Conservation (phyloP, 169 alveolate species). For the Cyclospora cayetanensis region DNA sequence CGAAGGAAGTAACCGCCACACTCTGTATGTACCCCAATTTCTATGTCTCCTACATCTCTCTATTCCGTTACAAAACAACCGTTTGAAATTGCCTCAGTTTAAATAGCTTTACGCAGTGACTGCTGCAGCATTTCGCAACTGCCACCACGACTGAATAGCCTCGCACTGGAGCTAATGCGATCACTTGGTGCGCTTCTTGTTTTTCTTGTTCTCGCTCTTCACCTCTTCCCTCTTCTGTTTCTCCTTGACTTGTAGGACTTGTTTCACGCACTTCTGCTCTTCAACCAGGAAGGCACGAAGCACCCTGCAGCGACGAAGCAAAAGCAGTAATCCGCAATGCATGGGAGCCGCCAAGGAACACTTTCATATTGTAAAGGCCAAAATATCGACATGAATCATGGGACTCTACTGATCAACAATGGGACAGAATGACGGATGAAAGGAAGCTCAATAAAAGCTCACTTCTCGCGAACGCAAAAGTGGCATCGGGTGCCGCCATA, state of each 20-base stretch:
- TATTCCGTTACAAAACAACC: neutral
- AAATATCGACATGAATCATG: neutral
- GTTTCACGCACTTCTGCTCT: conserved; percentile 91
- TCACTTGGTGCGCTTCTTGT: conserved; percentile 53
- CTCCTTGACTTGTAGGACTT: conserved; percentile 82
- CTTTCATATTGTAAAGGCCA: neutral
- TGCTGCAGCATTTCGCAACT: neutral
- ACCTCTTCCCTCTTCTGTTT: conserved; percentile 80
- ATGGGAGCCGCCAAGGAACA: conserved; percentile 63
- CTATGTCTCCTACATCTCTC: neutral
- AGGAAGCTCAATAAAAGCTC: neutral
- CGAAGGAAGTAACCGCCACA: too few relatives aligned
- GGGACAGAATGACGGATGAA: neutral
- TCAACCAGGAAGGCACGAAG: conserved; percentile 92
- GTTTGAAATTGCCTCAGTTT: neutral
- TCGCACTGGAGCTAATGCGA: too few relatives aligned
- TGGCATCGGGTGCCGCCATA: conserved; percentile 77
- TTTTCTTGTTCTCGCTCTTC: conserved; percentile 76
- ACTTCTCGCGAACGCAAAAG: conserved; percentile 75
- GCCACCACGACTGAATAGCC: neutral
- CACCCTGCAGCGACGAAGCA: conserved; percentile 89
- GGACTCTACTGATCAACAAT: too few relatives aligned
- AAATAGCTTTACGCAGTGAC: neutral
- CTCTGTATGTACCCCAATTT: too few relatives aligned
- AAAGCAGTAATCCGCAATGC: too few relatives aligned